Conservation (phyloP, 2,329 filamentous ascomycete species). For the Cladosporium austrohemisphaericum region DNA sequence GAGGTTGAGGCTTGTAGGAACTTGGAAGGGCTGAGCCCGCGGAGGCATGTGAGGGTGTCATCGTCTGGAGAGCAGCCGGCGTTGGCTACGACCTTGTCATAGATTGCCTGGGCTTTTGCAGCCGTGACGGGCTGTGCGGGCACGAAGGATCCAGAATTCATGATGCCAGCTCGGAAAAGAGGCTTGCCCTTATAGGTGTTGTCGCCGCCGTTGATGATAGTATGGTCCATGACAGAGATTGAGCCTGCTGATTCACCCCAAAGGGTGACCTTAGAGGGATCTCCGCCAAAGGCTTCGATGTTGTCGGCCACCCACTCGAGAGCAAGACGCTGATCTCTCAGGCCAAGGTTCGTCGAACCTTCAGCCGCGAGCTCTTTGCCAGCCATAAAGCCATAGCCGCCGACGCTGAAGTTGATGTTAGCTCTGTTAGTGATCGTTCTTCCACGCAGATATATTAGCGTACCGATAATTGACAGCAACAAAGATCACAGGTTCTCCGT, state of each 20-base stretch:
- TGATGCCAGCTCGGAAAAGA: conserved; percentile 73
- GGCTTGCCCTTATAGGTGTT: conserved; percentile 69
- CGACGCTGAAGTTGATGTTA: conserved; percentile 22
- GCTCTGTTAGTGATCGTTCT: conserved; percentile 42
- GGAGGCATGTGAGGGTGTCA: conserved; percentile 49
- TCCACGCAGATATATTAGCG: conserved; percentile 45
- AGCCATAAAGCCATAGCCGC: conserved; percentile 32
- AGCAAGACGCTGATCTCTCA: conserved; percentile 58
- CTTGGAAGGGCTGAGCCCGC: conserved; percentile 42
- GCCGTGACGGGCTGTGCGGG: conserved; percentile 55
- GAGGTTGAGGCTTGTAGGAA: conserved; percentile 64
- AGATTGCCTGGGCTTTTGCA: conserved; percentile 59
- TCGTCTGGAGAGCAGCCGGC: conserved; percentile 45
- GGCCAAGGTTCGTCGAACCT: conserved; percentile 54
- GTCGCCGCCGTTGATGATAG: conserved; percentile 69
- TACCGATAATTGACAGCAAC: conserved; percentile 34
- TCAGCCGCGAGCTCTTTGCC: conserved; percentile 33
- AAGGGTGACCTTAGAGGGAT: conserved; percentile 44
- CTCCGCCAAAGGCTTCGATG: conserved; percentile 58
- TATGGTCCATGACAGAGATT: conserved; percentile 54
- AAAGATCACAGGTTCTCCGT: conserved; percentile 40
- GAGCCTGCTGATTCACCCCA: conserved; percentile 22
- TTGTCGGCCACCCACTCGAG: conserved; percentile 61
- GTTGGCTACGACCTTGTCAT: conserved; percentile 42
- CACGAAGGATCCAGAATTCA: conserved; percentile 66